Evolutionary conservation across 495 filamentous ascomycete genomes (phyloP), one percentile per base, ranked within the genome.

Genomic region (Coniosporium apollinis): DNA sequence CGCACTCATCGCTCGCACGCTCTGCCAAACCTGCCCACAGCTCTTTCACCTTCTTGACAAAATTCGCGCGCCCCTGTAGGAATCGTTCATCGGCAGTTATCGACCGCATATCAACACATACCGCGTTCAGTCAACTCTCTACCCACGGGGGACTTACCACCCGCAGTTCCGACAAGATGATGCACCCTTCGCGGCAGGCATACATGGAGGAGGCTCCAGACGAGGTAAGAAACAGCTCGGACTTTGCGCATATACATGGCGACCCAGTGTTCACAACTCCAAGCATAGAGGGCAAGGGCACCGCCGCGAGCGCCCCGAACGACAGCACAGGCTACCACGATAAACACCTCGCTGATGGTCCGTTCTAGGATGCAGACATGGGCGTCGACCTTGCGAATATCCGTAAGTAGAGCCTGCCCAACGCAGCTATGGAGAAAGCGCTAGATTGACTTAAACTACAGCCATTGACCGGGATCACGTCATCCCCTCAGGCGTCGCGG

Each of bases 181-280:
- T 94, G 65, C 89, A 94, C 62, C 89, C 89, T 25, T 69, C 89
- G 46, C 68, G 89, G 45, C 79, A 86, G 55, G 86, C 89, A n/a
- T 94, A 92, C 59, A 83, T 94, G 42, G 89, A 94, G 65, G 89
- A 94, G 47, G 74, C 59, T 7, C 64, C 68, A 16, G 43, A 62
- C 15, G 71, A 80, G 64, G 81, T 84, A 70, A 69, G 76, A 44
- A 22, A 36, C 39, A 36, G 36, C 42, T 36, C 24, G 44, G 24
- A 33, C 22, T 34, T 20, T 18, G 39, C 14, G 32, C 36, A 30
- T 44, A 32, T 37, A 42, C 38, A 34, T 38, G 38, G 42, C 44
- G 47, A 44, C 40, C 46, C 33, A 30, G 34, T 39, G 19, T 41
- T 34, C 41, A 44, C 39, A 43, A 30, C n/a, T n/a, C n/a, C n/a